A percentile compares a stretch with the other conserved stretches of the same genome.
These are phyloP conservation scores for Puccinia hordei DNA, from an alignment of 1,284 basidiomycete genomes.

Conservation along the genomic window DNA sequence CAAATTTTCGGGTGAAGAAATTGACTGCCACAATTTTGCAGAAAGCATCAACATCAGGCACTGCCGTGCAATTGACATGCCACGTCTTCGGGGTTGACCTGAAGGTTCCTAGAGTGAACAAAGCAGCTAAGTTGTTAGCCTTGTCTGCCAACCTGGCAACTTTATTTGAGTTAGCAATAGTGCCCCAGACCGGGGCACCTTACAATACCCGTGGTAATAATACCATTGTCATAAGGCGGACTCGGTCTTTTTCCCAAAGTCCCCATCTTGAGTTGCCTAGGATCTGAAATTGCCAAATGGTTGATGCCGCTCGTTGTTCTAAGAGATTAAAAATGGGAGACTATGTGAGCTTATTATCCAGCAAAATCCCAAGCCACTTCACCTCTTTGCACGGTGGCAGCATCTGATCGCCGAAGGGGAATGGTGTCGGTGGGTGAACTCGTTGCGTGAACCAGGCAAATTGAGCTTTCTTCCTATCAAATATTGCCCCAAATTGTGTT, in stretches of 20 bases:
- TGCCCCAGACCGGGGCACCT: not conserved
- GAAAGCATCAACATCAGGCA: not conserved
- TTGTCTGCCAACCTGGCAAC: not conserved
- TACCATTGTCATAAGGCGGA: not conserved
- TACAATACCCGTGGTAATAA: not conserved
- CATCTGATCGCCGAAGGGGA: not conserved
- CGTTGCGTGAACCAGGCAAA: not conserved
- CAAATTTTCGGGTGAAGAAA: not conserved
- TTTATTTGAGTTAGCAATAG: not conserved
- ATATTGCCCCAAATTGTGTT: not conserved
- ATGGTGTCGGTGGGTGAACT: not conserved
- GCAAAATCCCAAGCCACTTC: not conserved
- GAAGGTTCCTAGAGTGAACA: not conserved
- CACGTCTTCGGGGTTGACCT: not conserved
- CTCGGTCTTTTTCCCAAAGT: not conserved
- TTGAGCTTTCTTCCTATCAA: too few species aligned
- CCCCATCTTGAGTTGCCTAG: constrained; percentile 5
- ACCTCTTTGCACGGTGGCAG: not conserved
- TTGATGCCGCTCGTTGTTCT: not conserved
- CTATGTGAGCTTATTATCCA: not conserved
- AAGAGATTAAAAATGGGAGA: too few species aligned
- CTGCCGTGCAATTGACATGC: not conserved
- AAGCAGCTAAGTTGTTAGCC: not conserved
- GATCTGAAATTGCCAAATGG: not conserved
- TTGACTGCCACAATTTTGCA: not conserved